A percentile compares a stretch with the other conserved stretches of the same genome.
These are phyloP conservation scores for Umbelopsis sp. DNA, from an alignment of 192 early-diverging fungal species.

Conservation along the genomic window DNA sequence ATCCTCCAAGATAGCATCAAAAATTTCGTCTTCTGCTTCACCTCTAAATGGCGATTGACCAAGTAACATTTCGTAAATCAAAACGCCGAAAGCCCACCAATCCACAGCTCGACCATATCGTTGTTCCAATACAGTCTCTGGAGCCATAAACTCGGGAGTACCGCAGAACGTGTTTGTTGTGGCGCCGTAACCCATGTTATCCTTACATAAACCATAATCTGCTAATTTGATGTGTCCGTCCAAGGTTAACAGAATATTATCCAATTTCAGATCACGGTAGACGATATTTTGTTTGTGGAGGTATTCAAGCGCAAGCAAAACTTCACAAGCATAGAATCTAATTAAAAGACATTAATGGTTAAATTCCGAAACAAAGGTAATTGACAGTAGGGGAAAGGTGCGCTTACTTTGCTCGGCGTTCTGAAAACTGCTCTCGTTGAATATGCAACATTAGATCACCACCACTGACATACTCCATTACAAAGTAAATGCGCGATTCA, in stretches of 20 bases:
- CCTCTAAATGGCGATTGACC: conserved; percentile 78
- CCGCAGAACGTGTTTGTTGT: conserved; percentile 83
- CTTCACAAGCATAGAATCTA: conserved; percentile 92
- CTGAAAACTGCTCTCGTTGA: conserved; percentile 87
- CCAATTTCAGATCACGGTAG: conserved; percentile 84
- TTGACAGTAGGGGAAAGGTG: background rate
- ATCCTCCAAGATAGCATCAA: conserved; percentile 79
- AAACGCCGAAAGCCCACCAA: conserved; percentile 78
- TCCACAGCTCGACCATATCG: conserved; percentile 80
- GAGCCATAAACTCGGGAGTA: conserved; percentile 90
- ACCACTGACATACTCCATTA: conserved; percentile 97
- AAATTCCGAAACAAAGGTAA: background rate
- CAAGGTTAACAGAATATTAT: conserved; percentile 76
- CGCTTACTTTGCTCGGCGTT: conserved; percentile 75
- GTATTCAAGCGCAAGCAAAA: conserved; percentile 91
- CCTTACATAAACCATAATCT: conserved; percentile 89
- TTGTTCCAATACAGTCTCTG: conserved; percentile 78
- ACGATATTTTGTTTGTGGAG: conserved; percentile 93
- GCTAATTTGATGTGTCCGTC: conserved; percentile 85
- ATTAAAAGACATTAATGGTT: background rate
- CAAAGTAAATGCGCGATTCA: conserved; percentile 93
- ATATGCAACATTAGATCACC: conserved; percentile 99
- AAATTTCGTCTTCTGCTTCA: conserved; percentile 86
- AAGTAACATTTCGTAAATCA: conserved; percentile 69
- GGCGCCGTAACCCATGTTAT: conserved; percentile 65